Evolutionary conservation across 352 stramenopile species (phyloP).

Genomic region (Globisporangium yorkense): DNA sequence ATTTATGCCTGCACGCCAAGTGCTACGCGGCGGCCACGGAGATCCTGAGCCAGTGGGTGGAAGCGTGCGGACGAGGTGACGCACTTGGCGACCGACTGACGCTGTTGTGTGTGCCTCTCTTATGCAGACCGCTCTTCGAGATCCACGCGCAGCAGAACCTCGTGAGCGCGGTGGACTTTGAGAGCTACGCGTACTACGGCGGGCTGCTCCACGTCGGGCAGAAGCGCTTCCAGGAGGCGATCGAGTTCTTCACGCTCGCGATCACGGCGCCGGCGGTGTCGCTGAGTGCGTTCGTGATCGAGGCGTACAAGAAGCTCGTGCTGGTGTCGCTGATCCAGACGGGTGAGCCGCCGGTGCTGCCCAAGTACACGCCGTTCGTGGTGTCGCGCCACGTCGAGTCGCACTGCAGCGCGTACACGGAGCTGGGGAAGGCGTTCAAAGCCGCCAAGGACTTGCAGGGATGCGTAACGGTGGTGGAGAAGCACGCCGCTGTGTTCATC

Average conservation of each 20-base stretch:
- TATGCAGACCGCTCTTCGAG: constrained; percentile 57
- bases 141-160: constrained; percentile 54
- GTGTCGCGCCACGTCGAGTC: constrained; percentile 64
- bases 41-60: constrained; percentile 57
- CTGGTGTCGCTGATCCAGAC: constrained; percentile 58
- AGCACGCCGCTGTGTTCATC: constrained; percentile 40
- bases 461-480: constrained; percentile 26
- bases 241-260: constrained; percentile 65
- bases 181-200: constrained; percentile 83
- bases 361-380: constrained; percentile 79
- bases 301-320: constrained; percentile 80
- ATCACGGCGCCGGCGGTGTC: constrained; percentile 66
- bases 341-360: constrained; percentile 46
- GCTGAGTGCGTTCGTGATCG: constrained; percentile 76
- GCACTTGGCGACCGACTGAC: background rate
- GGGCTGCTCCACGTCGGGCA: constrained; percentile 65
- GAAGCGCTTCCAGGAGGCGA: constrained; percentile 71
- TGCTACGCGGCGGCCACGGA: constrained; percentile 69
- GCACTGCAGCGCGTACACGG: constrained; percentile 54
- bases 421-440: constrained; percentile 53
- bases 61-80: too few species aligned
- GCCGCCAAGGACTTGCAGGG: constrained; percentile 29
- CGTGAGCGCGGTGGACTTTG: constrained; percentile 54
- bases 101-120: constrained; percentile 1
- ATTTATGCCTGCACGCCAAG: constrained; percentile 77